Evolutionary conservation across 495 filamentous ascomycete species (phyloP).

Genomic region (Penicillium herquei): DNA sequence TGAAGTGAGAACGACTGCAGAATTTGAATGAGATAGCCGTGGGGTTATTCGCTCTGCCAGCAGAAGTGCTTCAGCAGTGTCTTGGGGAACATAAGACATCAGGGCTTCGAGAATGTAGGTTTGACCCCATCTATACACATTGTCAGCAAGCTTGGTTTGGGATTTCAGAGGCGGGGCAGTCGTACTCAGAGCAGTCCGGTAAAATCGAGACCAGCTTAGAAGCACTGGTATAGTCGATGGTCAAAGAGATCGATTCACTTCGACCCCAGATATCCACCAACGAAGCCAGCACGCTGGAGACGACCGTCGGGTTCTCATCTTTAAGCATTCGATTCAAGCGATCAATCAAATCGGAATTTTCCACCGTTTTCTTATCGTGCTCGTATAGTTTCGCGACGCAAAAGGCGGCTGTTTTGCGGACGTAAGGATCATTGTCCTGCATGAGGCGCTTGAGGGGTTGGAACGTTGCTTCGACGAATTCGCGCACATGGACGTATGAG

Average conservation of each 20-base stretch:
- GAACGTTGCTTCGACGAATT: conserved; percentile 91
- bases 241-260: conserved; percentile 95
- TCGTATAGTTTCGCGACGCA: conserved; percentile 98
- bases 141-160: conserved; percentile 24
- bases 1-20: conserved; percentile 91
- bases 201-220: conserved; percentile 97
- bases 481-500: conserved; percentile 94
- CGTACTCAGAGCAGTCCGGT: conserved; percentile 94
- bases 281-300: conserved; percentile 86
- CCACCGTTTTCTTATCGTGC: conserved; percentile 87
- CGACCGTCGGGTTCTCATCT: conserved; percentile 96
- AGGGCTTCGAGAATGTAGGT: conserved; percentile 97
- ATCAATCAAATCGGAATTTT: conserved; percentile 88
- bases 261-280: conserved; percentile 99
- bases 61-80: conserved; percentile 78
- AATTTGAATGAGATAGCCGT: conserved; percentile 93
- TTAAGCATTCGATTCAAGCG: conserved; percentile 83
- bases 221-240: conserved; percentile 94
- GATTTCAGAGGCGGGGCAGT: conserved; percentile 12
- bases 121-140: conserved; percentile 82
- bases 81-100: conserved; percentile 97
- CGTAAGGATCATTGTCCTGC: conserved; percentile 88
- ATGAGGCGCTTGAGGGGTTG: conserved; percentile 80
- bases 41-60: conserved; percentile 93
- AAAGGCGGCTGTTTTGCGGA: conserved; percentile 95